These are phyloP conservation scores for Phytophthora aleatoria DNA, from an alignment of 352 stramenopile species.

Conservation along the genomic window DNA sequence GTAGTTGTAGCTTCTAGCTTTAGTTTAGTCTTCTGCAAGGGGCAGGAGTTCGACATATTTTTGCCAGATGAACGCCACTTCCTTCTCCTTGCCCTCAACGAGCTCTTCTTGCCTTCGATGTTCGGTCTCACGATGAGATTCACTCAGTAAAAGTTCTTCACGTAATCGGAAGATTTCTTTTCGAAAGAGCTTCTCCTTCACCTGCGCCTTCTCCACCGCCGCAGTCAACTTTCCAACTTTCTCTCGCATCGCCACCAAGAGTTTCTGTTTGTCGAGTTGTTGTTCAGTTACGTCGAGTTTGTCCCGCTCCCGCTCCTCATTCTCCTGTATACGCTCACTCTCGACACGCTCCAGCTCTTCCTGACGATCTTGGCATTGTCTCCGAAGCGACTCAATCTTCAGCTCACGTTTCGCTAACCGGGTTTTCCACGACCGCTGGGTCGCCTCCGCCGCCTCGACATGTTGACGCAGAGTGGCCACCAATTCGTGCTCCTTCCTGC, in stretches of 20 bases:
- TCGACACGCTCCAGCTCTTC: constrained; percentile 24
- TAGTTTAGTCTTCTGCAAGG: constrained; percentile 9
- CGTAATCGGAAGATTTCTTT: constrained; percentile 59
- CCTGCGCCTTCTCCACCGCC: constrained; percentile 43
- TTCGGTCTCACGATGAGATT: constrained; percentile 60
- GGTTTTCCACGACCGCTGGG: constrained; percentile 30
- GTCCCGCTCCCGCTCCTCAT: constrained; percentile 24
- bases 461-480: constrained; percentile 21
- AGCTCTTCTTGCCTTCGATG: constrained; percentile 54
- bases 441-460: constrained; percentile 30
- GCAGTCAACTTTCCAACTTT: constrained; percentile 29
- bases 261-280: constrained; percentile 45
- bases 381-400: constrained; percentile 40
- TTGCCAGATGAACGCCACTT: constrained; percentile 75
- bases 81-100: constrained; percentile 59
- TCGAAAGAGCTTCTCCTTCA: constrained; percentile 51
- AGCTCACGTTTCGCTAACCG: constrained; percentile 38
- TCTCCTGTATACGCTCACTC: constrained; percentile 22
- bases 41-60: constrained; percentile 60
- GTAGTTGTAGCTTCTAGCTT: neutral
- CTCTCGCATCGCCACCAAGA: constrained; percentile 28
- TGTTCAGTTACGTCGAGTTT: constrained; percentile 31
- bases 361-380: constrained; percentile 36
- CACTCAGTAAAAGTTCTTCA: constrained; percentile 65
- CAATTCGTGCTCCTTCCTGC: constrained; percentile 31